phyloP scores from a whole-genome alignment of 2,329 filamentous ascomycete species.

The Geosmithia morbida region DNA sequence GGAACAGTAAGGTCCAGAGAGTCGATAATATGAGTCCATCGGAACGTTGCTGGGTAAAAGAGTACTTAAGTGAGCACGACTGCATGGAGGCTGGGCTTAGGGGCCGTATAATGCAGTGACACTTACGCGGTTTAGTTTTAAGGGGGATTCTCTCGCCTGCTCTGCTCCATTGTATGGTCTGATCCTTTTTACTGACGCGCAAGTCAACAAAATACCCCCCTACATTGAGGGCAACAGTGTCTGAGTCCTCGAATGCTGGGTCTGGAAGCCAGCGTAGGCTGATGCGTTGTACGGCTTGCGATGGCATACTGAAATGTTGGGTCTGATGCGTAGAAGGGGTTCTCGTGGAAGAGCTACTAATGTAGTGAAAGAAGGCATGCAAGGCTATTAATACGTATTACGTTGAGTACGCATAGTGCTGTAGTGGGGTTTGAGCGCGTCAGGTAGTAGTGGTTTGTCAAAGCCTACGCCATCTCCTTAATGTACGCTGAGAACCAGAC shows the following conservation, averaged over 20 bases:
- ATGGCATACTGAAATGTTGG: neutral
- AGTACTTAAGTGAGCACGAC: neutral
- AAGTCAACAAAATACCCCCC: constrained; percentile 9
- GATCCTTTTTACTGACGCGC: constrained; percentile 3
- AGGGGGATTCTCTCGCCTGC: constrained; percentile 7
- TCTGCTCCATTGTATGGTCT: constrained; percentile 8
- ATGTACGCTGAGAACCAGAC: neutral
- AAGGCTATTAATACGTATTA: no score
- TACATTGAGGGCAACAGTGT: constrained; percentile 11
- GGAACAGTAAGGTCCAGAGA: constrained; percentile 6
- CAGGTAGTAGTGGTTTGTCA: neutral
- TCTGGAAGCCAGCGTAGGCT: constrained; percentile 11
- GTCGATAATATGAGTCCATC: constrained; percentile 11
- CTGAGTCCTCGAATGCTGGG: constrained; percentile 8
- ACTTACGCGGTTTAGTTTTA: constrained; percentile 6
- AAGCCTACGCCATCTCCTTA: neutral
- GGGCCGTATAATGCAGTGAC: neutral
- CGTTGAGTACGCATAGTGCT: no score
- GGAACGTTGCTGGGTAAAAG: constrained; percentile 6
- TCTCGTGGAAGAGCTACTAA: no score
- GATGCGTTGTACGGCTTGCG: constrained; percentile 9
- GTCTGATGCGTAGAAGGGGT: neutral
- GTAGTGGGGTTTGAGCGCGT: no score
- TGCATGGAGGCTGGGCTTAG: neutral
- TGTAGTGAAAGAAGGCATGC: no score